Evolutionary conservation across 2,329 filamentous ascomycete species (phyloP).

Genomic region (Colletotrichum tabaci): DNA sequence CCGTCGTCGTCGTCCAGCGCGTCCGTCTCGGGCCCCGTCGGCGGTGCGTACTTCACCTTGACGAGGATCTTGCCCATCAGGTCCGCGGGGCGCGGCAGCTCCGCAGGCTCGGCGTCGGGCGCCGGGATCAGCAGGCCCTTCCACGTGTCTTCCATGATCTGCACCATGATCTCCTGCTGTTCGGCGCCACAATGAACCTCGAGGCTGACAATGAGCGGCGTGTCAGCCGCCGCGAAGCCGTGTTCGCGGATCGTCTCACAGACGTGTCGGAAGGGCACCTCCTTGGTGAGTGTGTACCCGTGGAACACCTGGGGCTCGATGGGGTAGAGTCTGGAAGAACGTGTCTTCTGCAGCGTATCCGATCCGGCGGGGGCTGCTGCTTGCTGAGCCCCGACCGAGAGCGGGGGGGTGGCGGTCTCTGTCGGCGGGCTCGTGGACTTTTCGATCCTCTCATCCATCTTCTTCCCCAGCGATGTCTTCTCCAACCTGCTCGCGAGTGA

Average conservation of each 20-base stretch:
- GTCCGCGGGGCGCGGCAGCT: constrained; percentile 77
- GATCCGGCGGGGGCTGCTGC: neutral
- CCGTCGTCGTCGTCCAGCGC: constrained; percentile 54
- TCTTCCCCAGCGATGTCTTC: constrained; percentile 64
- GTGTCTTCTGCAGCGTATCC: constrained; percentile 30
- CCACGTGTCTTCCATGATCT: constrained; percentile 92
- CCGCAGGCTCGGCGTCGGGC: constrained; percentile 60
- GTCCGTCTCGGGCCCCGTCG: constrained; percentile 50
- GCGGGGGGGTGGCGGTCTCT: constrained; percentile 16
- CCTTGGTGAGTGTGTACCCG: constrained; percentile 91
- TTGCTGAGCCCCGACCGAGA: neutral
- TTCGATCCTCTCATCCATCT: constrained; percentile 54
- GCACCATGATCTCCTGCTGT: constrained; percentile 92
- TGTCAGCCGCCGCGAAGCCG: constrained; percentile 81
- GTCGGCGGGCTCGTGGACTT: constrained; percentile 45
- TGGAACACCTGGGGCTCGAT: constrained; percentile 86
- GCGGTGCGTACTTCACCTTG: constrained; percentile 81
- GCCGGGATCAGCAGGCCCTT: constrained; percentile 76
- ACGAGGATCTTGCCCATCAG: constrained; percentile 85
- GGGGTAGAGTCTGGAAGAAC: constrained; percentile 48
- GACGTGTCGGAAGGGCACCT: constrained; percentile 88
- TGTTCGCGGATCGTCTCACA: constrained; percentile 84
- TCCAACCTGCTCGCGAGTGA: constrained; percentile 62
- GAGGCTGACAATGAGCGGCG: constrained; percentile 93
- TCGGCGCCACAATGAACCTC: constrained; percentile 87